These are phyloP conservation scores for Colletotrichum cereale DNA, from an alignment of 2,329 filamentous ascomycete species.

Conservation along the genomic window DNA sequence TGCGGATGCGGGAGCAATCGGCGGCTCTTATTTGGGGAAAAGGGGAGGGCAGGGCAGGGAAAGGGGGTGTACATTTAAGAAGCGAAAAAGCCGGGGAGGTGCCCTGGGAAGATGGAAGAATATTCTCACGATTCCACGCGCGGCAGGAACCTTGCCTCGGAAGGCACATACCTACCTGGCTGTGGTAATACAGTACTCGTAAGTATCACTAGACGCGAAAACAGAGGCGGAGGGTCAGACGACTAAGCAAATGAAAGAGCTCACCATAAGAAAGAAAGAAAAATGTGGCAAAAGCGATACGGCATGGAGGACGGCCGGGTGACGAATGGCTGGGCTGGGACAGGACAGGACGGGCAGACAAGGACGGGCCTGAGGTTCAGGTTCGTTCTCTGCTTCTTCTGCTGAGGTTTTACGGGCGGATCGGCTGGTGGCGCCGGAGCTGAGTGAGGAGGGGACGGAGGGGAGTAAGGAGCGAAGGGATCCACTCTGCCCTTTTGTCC, in stretches of 20 bases:
- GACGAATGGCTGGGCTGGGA: not conserved
- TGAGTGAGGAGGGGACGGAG: conserved; percentile 31
- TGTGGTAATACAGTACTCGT: not conserved
- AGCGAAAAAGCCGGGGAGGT: not conserved
- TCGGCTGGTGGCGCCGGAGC: conserved; percentile 42
- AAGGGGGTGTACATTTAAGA: not conserved
- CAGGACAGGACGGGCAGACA: not conserved
- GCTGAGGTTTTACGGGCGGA: conserved; percentile 37
- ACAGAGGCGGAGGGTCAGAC: too few species aligned
- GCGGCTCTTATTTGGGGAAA: conserved; percentile 20
- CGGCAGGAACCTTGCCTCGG: not conserved
- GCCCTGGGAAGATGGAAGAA: not conserved
- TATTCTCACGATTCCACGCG: not conserved
- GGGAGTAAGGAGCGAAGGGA: conserved; percentile 23
- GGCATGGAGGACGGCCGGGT: conserved; percentile 12
- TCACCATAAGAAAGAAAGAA: not conserved
- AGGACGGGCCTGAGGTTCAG: conserved; percentile 26
- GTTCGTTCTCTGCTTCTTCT: not conserved
- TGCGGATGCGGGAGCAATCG: conserved; percentile 16
- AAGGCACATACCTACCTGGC: not conserved
- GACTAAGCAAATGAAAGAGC: not conserved
- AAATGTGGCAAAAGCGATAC: not conserved
- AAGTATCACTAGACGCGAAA: not conserved
- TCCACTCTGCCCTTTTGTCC: conserved; percentile 26
- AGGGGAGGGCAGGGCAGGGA: not conserved